Evolutionary conservation across 805 yeast genomes (phyloP), one percentile per base, ranked within the genome.

Genomic region (Clavispora santaluciae): DNA sequence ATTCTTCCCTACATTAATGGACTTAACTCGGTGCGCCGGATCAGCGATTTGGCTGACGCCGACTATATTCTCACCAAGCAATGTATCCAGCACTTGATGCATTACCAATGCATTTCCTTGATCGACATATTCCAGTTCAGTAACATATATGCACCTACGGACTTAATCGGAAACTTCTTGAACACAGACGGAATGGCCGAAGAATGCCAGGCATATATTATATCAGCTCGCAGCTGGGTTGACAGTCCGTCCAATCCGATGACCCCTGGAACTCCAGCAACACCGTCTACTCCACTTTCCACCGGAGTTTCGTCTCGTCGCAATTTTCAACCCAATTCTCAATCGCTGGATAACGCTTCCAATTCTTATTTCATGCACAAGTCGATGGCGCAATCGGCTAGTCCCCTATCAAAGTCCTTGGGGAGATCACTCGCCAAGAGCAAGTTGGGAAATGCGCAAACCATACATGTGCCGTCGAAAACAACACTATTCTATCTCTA

Each of bases 1-100:
- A 86, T 93, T 18, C 64, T 87, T 9, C 96, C 96, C 0, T 84
- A 72, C 50, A 87, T 93, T 37, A 79, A 93, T 54, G 99, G 99
- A 1, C 71, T 89, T 36, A 91, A 91, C 58, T 86, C 93, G 5
- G 79, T 93, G 15, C 72, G 79, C 26, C 73, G 75, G 41, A 91
- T 95, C 28, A 78, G 95, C 15, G 78, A 79, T 38, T 61, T 89
- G 38, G 87, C 96, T 1, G 80, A 86, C 53, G 83, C 96, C 28
- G 95, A 89, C 55, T 81, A 80, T 49, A 68, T 73, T 15, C 68
- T 91, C 38, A 87, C 95, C 2, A 78, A 81, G 40, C 89, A 86
- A 55, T 90, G 97, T 58, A 81, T 95, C 26, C 95, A 86, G 60
- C 97, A 93, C 63, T 68, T 93, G 40, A 76, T 90, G 67, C 95